Base-by-base conservation (phyloP, 129 eudicot genomes). In the Flaveria bidentis region DNA sequence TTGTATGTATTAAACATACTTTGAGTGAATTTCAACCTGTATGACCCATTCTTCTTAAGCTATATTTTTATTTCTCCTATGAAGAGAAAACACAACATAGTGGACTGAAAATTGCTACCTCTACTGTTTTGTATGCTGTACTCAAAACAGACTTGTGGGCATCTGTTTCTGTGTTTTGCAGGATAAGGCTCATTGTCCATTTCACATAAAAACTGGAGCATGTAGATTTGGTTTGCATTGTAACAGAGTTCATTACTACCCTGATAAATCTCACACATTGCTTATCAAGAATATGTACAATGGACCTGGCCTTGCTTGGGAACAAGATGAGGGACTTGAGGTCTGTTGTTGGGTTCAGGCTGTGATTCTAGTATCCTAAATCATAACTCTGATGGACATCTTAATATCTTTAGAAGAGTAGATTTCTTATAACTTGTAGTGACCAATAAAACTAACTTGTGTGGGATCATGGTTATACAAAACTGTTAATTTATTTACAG, bases 321-420 rank as follows among this genome's bases (percentile, higher is more conserved):
- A 95, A 76, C 99, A 95, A 82, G 99, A 95, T 78, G 99, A 95
- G 84, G 99, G 97, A 85, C 99, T 95, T 87, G 99, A 95, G 97
- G 99, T 95, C 99, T 95, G 99, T 91, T 87, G 86, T 84, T 88
- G 92, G 83, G 76, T 88, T 89, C 90, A 79, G 75, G 82, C 80
- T 82, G 92, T 86, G 90, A 74, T 84, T 88, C 84, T 88, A 76
- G 99, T 95, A 95, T 95, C 99, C 99, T 93, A 80, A 36, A 81
- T 87, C 26, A 82, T 78, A 39, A 76, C 11, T 75, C 53, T 71
- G 53, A 65, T 74, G 68, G 44, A 20, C 44, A 42, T 52, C n/a
- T 53, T 65, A 65, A 17, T 80, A 28, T 15, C 61, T 72, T 16
- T 64, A n/a, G 67, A 28, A 55, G n/a, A 45, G 47, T 65, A 25